Conservation (phyloP, 2,329 filamentous ascomycete genomes). For the Bisporella sp. region DNA sequence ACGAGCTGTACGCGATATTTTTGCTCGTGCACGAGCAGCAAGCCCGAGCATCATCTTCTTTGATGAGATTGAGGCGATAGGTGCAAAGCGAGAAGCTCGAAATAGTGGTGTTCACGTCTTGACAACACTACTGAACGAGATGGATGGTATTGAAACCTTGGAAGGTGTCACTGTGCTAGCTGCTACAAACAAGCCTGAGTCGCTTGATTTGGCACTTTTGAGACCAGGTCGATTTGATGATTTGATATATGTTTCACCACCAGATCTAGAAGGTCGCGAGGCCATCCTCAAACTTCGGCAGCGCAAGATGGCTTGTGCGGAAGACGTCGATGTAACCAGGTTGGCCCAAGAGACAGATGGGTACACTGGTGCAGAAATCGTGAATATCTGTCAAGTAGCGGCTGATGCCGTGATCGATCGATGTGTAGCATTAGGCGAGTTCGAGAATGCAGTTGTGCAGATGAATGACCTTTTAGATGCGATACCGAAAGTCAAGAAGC, state of each 20-base stretch:
- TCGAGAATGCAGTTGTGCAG: conserved; percentile 32
- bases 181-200: conserved; percentile 84
- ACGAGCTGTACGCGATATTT: conserved; percentile 75
- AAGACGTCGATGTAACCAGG: conserved; percentile 57
- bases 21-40: conserved; percentile 77
- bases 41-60: conserved; percentile 94
- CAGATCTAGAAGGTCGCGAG: conserved; percentile 62
- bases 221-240: conserved; percentile 81
- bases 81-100: conserved; percentile 36
- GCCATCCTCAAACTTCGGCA: conserved; percentile 70
- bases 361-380: conserved; percentile 81
- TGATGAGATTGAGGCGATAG: conserved; percentile 89
- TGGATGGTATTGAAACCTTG: conserved; percentile 87
- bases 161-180: conserved; percentile 81
- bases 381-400: conserved; percentile 47
- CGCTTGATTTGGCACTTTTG: conserved; percentile 78
- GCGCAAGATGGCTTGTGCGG: conserved; percentile 48
- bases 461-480: conserved; percentile 40
- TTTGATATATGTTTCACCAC: conserved; percentile 79
- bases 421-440: conserved; percentile 31
- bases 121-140: conserved; percentile 84
- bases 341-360: conserved; percentile 64
- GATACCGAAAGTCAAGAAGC: conserved; percentile 41
- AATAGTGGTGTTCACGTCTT: conserved; percentile 68
- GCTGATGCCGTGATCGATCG: conserved; percentile 44